Evolutionary conservation across 768 basidiomycete species (phyloP).

Genomic region (Porphyrellus cyaneotinctus): DNA sequence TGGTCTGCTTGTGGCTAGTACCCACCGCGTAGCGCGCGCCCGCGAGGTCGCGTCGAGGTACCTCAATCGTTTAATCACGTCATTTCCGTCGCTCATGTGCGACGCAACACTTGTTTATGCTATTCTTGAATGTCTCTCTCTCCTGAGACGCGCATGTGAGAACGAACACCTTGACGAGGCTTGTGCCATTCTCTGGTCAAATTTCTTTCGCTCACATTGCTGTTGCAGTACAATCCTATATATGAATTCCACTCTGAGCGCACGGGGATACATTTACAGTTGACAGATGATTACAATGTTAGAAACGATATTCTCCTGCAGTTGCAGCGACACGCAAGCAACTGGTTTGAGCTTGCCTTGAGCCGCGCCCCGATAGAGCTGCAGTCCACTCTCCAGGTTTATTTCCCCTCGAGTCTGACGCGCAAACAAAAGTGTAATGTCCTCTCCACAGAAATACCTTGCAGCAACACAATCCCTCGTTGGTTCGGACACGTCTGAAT

Average conservation of each 20-base stretch:
- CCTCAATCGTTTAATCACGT: slow-evolving; percentile 78
- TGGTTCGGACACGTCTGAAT: slow-evolving; percentile 74
- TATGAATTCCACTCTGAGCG: slow-evolving; percentile 81
- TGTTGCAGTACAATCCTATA: slow-evolving; percentile 77
- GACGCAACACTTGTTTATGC: slow-evolving; percentile 82
- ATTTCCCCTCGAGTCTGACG: slow-evolving; percentile 4
- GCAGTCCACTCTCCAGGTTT: slow-evolving; percentile 86
- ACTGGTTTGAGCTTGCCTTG: slow-evolving; percentile 85
- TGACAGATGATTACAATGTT: slow-evolving; percentile 82
- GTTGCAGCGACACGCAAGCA: slow-evolving; percentile 66
- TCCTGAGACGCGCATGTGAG: slow-evolving; percentile 83
- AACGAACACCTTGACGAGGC: slow-evolving; percentile 92
- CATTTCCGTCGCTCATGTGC: slow-evolving; percentile 94
- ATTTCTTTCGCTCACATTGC: background rate
- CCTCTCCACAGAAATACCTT: slow-evolving; percentile 74
- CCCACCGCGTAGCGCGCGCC: slow-evolving; percentile 78
- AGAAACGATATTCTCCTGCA: slow-evolving; percentile 81
- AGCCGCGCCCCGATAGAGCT: slow-evolving; percentile 88
- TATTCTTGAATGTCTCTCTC: slow-evolving; percentile 86
- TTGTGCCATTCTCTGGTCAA: slow-evolving; percentile 12
- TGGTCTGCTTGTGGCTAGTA: slow-evolving; percentile 69
- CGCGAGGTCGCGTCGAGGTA: slow-evolving; percentile 81
- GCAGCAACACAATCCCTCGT: slow-evolving; percentile 65
- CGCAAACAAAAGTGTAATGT: background rate
- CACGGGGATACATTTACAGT: slow-evolving; percentile 65